Percentiles rank a stretch among this genome's conserved stretches.
These are phyloP conservation scores for Pestalotiopsis sp. DNA, from an alignment of 2,329 filamentous ascomycete species.

Conservation along the genomic window DNA sequence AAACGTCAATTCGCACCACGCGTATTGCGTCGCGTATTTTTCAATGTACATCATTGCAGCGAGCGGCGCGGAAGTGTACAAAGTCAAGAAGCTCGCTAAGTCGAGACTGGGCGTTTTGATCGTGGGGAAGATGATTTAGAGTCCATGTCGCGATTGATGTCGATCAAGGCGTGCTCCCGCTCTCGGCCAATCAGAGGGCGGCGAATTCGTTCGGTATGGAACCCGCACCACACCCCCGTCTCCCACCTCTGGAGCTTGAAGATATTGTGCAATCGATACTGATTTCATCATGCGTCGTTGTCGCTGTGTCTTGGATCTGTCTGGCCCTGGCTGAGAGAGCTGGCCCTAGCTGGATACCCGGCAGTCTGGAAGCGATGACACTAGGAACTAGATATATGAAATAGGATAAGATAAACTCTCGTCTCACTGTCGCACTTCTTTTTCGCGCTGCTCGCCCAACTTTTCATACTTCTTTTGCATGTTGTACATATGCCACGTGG, in stretches of 20 bases:
- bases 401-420: too few species aligned
- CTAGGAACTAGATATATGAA: too few species aligned
- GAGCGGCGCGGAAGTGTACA: neutral
- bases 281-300: conserved; percentile 8
- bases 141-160: conserved; percentile 13
- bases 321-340: neutral
- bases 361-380: neutral
- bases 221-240: neutral
- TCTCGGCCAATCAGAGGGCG: neutral
- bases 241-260: neutral
- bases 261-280: conserved; percentile 11
- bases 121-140: neutral
- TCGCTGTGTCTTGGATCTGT: neutral
- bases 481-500: neutral
- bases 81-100: too few species aligned
- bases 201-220: neutral
- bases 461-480: neutral
- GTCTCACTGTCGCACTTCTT: neutral
- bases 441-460: neutral
- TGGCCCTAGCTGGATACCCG: neutral
- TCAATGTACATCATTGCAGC: neutral
- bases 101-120: neutral
- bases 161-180: conserved; percentile 9
- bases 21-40: neutral
- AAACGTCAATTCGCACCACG: neutral